Conservation (phyloP, 768 basidiomycete genomes). For the Mycena galericulata region DNA sequence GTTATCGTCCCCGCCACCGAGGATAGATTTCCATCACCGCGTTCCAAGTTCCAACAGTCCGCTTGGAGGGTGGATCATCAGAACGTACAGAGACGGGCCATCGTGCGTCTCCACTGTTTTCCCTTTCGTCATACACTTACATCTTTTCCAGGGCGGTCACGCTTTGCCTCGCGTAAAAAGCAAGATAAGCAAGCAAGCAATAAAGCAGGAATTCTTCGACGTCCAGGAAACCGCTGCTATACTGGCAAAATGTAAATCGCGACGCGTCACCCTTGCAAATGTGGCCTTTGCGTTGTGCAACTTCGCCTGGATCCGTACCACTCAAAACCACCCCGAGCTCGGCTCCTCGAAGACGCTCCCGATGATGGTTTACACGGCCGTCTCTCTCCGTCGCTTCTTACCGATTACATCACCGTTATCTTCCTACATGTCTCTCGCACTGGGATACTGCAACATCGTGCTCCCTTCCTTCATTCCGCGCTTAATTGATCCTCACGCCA, state of each 20-base stretch:
- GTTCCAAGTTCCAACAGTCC: not conserved
- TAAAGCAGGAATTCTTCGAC: conserved; percentile 39
- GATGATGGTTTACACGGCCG: conserved; percentile 69
- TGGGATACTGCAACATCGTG: conserved; percentile 68
- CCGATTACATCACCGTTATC: conserved; percentile 38
- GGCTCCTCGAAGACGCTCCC: conserved; percentile 29
- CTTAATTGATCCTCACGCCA: conserved; percentile 39
- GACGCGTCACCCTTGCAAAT: conserved; percentile 63
- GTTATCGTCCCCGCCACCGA: conserved; percentile 13
- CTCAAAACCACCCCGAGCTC: conserved; percentile 44
- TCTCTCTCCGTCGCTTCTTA: conserved; percentile 63
- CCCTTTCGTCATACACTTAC: not conserved
- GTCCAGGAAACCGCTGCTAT: conserved; percentile 55
- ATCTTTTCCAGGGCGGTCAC: not conserved
- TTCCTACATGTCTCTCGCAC: conserved; percentile 66
- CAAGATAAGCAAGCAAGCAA: not conserved
- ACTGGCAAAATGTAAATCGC: conserved; percentile 61
- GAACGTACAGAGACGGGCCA: conserved; percentile 1
- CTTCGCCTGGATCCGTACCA: conserved; percentile 59
- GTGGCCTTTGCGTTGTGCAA: conserved; percentile 65
- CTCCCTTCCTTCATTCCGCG: conserved; percentile 62
- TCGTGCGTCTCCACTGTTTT: not conserved
- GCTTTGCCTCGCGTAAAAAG: not conserved
- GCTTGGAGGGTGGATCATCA: conserved; percentile 15
- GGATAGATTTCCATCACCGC: not conserved